Conservation (phyloP, 208 protist species). For the Leishmania amazonensis region DNA sequence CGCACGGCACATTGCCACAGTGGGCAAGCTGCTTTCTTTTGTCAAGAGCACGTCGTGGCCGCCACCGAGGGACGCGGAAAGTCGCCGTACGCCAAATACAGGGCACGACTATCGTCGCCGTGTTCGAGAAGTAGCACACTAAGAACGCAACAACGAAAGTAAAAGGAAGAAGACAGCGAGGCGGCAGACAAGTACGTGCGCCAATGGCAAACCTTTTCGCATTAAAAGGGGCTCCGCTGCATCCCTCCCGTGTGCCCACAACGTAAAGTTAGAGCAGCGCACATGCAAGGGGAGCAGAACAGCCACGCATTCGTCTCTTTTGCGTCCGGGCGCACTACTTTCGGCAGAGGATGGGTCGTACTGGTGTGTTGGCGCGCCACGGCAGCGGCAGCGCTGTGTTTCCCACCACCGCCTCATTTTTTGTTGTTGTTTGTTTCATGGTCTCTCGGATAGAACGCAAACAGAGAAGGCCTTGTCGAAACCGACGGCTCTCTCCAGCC, state of each 20-base stretch:
- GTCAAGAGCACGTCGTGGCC: not conserved
- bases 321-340: not conserved
- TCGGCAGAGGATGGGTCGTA: not conserved
- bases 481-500: not conserved
- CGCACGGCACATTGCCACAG: not conserved
- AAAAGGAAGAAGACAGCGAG: not conserved
- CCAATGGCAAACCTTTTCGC: not conserved
- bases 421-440: not conserved
- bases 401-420: not conserved
- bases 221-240: not conserved
- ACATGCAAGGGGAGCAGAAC: not conserved
- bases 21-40: not conserved
- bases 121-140: not conserved
- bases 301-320: not conserved
- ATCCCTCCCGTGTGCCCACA: not conserved
- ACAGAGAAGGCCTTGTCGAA: not conserved
- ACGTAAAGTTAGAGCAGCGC: not conserved
- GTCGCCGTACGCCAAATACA: not conserved
- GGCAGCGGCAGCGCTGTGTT: not conserved
- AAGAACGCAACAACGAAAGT: too few species aligned
- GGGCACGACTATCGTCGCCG: not conserved
- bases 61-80: not conserved
- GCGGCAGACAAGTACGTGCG: not conserved
- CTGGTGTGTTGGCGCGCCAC: not conserved
- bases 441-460: not conserved